Evolutionary conservation across 371 early-diverging fungal genomes (phyloP), one percentile per base, ranked within the genome.

Genomic region (Apophysomyces ossiformis): DNA sequence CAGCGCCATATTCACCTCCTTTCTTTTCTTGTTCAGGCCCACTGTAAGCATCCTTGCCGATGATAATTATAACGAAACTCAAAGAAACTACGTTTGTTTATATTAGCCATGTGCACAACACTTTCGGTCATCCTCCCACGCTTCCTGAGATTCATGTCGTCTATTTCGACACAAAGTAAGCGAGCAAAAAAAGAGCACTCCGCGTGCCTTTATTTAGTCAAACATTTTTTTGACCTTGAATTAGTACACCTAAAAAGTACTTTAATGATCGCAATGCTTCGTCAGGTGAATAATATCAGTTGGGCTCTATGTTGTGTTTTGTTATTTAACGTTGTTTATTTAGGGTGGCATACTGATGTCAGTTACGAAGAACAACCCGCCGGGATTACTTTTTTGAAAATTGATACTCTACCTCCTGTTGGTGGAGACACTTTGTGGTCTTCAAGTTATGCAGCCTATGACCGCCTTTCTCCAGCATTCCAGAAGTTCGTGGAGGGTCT

Each of bases 371-470:
- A 74, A 1, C 78, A 85, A 39, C 88, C 90, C 12, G 68, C 87
- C 4, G 84, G 84, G 15, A 70, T 85, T 60, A 85, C 91, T 11
- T 72, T 86, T 39, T 70, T 89, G 18, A 80, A 83, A 61, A 78
- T 89, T 47, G 82, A 84, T 38, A 78, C 78, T 7, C 63, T 85
- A 6, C 89, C 89, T 7, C 65, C 69, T 4, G 61, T 73, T 18
- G 90, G 89, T 13, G 89, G 90, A 36, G 88, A 81, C 39, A 86
- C 86, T 15, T 65, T 82, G 37, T 87, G 87, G 89, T 75, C 84
- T 5, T 77, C 77, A 68, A 78, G 81, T 2, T 89, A 89, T 71
- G 74, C 79, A 62, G 54, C 54, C 39, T 90, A 89, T 70, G 87
- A 89, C 66, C 71, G 76, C 18, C 86, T 90, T 36, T 83, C 87